Percentiles rank a stretch among this genome's conserved stretches.
Conservation (phyloP, 768 basidiomycete genomes). For the Lactarius psammicola region DNA sequence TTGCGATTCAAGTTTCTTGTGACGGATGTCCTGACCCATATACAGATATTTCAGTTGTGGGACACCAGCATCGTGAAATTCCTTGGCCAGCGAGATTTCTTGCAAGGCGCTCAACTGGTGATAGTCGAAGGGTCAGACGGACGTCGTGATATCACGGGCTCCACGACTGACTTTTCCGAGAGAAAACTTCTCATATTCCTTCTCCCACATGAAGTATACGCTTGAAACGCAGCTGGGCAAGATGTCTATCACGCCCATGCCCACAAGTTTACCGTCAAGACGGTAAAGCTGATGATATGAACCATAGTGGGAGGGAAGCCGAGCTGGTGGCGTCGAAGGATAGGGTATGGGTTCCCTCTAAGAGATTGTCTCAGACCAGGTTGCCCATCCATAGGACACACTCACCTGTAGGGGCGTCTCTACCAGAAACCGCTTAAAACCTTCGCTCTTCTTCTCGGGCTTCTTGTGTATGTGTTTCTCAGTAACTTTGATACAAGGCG, state of each 20-base stretch:
- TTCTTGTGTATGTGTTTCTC: constrained; percentile 80
- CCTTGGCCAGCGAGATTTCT: constrained; percentile 70
- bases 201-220: constrained; percentile 90
- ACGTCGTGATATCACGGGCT: neutral
- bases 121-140: neutral
- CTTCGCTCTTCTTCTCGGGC: constrained; percentile 43
- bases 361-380: neutral
- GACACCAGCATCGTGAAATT: constrained; percentile 71
- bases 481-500: constrained; percentile 70
- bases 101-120: constrained; percentile 80
- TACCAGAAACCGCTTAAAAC: constrained; percentile 77
- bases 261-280: constrained; percentile 78
- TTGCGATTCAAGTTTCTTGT: neutral
- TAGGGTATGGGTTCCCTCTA: constrained; percentile 67
- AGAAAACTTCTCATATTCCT: constrained; percentile 63
- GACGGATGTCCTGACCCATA: constrained; percentile 63
- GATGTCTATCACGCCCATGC: constrained; percentile 86
- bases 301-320: constrained; percentile 81
- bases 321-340: constrained; percentile 42
- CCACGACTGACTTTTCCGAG: constrained; percentile 66
- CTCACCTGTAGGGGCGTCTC: constrained; percentile 70
- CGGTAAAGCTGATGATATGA: constrained; percentile 89
- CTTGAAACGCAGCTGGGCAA: constrained; percentile 81
- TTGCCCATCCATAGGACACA: constrained; percentile 1
- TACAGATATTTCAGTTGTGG: constrained; percentile 67